Evolutionary conservation across 225 moss, liverwort and hornwort genomes (phyloP).

Genomic region (Asterella californica): DNA sequence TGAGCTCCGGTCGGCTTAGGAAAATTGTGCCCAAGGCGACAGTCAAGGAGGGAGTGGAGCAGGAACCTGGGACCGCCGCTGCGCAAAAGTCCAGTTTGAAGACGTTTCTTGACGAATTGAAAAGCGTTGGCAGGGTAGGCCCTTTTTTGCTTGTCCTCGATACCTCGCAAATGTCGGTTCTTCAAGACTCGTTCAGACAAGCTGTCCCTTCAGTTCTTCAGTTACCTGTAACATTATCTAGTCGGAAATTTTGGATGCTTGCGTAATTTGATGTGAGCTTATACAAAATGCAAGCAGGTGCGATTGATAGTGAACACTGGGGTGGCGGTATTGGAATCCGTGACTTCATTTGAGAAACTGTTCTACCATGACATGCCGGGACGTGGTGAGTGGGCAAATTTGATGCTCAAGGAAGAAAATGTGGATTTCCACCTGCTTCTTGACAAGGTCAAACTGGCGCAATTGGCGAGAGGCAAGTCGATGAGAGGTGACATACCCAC

Average conservation of each 20-base stretch:
- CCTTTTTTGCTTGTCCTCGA: neutral
- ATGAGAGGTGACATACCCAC: conserved; percentile 70
- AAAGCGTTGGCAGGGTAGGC: conserved; percentile 39
- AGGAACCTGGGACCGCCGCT: conserved; percentile 13
- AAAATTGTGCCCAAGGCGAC: conserved; percentile 25
- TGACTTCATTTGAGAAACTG: conserved; percentile 63
- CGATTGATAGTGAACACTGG: conserved; percentile 84
- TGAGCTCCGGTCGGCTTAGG: conserved; percentile 16
- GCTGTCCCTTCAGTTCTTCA: neutral
- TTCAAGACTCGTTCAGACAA: too few relatives aligned
- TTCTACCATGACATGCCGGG: conserved; percentile 65
- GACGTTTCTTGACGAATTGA: conserved; percentile 41
- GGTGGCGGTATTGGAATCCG: conserved; percentile 82
- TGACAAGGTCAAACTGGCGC: conserved; percentile 60
- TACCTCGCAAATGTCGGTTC: neutral
- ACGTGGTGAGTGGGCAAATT: conserved; percentile 79
- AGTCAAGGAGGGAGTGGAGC: conserved; percentile 27
- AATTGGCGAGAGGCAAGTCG: conserved; percentile 62
- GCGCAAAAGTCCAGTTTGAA: conserved; percentile 29
- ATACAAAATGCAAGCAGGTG: conserved; percentile 38
- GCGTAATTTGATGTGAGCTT: neutral
- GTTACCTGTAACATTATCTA: neutral
- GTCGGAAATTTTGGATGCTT: neutral
- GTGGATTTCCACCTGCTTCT: conserved; percentile 85
- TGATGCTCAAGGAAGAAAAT: conserved; percentile 86